These are phyloP conservation scores for Nothophaeocryptopus gaeumannii DNA, from an alignment of 2,329 filamentous ascomycete genomes.

Conservation along the genomic window DNA sequence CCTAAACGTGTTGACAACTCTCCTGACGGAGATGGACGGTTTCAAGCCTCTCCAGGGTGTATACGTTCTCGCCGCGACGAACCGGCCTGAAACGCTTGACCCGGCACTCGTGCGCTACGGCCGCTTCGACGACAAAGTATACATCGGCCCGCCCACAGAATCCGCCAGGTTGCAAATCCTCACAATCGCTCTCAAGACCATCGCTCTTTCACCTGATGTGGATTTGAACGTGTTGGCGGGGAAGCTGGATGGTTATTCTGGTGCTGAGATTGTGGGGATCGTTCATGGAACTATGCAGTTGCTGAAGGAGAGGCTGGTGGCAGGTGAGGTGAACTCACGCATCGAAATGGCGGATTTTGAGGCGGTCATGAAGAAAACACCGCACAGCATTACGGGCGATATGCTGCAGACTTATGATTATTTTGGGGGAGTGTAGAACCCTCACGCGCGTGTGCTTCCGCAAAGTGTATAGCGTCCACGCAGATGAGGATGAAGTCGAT, in stretches of 20 bases:
- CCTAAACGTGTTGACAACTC: conserved; percentile 81
- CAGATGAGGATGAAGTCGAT: no score
- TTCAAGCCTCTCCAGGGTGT: conserved; percentile 82
- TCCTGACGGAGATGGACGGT: conserved; percentile 94
- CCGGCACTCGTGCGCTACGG: conserved; percentile 81
- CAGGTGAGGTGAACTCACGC: conserved; percentile 33
- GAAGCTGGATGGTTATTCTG: conserved; percentile 73
- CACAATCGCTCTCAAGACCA: conserved; percentile 60
- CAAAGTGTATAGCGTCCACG: no score
- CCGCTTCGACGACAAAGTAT: conserved; percentile 78
- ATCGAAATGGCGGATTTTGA: conserved; percentile 46
- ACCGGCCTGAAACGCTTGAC: conserved; percentile 82
- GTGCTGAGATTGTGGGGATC: conserved; percentile 73
- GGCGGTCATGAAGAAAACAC: conserved; percentile 42
- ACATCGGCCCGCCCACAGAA: conserved; percentile 76
- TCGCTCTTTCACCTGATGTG: conserved; percentile 62
- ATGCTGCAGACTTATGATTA: conserved; percentile 59
- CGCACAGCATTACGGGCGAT: conserved; percentile 58
- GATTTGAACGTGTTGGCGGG: conserved; percentile 62
- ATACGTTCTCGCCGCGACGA: conserved; percentile 85
- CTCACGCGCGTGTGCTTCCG: not conserved
- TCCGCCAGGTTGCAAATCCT: conserved; percentile 75
- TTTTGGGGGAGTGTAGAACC: conserved; percentile 33
- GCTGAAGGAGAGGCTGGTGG: conserved; percentile 11
- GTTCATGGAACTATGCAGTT: conserved; percentile 40